These are phyloP conservation scores for Spathaspora sp. DNA, from an alignment of 805 yeast genomes.

Conservation along the genomic window DNA sequence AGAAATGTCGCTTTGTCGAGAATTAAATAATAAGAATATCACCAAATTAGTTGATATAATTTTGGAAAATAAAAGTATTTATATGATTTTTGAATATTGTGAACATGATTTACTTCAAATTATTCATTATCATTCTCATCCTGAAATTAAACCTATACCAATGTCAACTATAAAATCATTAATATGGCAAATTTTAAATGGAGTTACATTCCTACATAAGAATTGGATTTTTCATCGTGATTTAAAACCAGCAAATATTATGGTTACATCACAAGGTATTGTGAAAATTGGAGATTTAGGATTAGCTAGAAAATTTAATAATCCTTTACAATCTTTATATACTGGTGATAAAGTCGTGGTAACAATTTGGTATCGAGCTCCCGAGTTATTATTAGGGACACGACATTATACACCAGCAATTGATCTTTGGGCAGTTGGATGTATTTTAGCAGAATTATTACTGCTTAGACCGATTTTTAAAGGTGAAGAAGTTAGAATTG, in stretches of 20 bases:
- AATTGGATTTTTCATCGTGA: constrained; percentile 97
- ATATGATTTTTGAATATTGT: constrained; percentile 93
- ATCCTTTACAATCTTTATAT: constrained; percentile 80
- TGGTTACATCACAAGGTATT: constrained; percentile 87
- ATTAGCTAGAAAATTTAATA: constrained; percentile 80
- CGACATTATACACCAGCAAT: constrained; percentile 91
- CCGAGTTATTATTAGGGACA: constrained; percentile 85
- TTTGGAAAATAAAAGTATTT: constrained; percentile 82
- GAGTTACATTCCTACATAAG: constrained; percentile 87
- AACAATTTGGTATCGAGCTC: constrained; percentile 96
- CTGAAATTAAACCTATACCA: constrained; percentile 76
- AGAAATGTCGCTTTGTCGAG: constrained; percentile 94
- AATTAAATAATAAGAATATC: constrained; percentile 74
- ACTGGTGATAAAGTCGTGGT: constrained; percentile 95
- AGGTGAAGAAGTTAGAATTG: constrained; percentile 97
- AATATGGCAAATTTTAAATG: constrained; percentile 89
- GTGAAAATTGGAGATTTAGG: constrained; percentile 96
- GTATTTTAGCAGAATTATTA: constrained; percentile 86
- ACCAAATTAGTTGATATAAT: constrained; percentile 79
- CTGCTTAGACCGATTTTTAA: constrained; percentile 91
- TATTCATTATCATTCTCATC: constrained; percentile 91
- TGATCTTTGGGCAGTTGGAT: constrained; percentile 95
- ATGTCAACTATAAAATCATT: constrained; percentile 76
- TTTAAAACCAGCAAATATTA: constrained; percentile 94
- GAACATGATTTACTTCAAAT: constrained; percentile 94